Evolutionary conservation across 345 rosid genomes (phyloP), one percentile per base, ranked within the genome.

Genomic region (Aquilaria yunnanensis): DNA sequence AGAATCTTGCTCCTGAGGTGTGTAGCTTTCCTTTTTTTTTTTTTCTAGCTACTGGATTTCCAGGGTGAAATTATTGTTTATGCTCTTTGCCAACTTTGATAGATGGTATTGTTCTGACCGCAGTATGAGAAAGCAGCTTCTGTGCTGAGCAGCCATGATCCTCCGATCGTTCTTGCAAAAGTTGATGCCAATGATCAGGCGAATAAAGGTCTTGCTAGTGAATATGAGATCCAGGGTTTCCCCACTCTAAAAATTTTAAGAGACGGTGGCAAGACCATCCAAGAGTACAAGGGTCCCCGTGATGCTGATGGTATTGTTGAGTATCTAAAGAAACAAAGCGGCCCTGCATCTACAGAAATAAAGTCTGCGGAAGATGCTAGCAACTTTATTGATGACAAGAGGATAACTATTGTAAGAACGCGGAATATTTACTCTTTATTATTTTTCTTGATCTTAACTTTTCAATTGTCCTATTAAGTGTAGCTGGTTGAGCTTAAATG

Each of bases 111-210:
- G 48, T 69, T 6, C 64, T 55, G 29, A 23, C 13, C 64, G 69
- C 70, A 94, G 99, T 94, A 85, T 64, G 97, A 90, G 85, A 87
- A 91, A 77, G 99, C 97, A 67, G 99, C 99, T 9, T 77, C 96
- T 14, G 56, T 79, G 34, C 70, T 94, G 86, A 84, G 87, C 32
- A 83, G 78, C 65, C 84, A 78, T 41, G 80, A 74, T 50, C 93
- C 90, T 61, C 84, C 85, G 0, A 37, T 91, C 4, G 61, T 78
- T 73, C 84, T 94, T 0, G 99, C 99, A 4, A 94, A 94, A 75
- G 82, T 94, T 65, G 96, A 94, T 85, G 96, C 96, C 62, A 87
- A 76, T 69, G 80, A 91, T 0, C 96, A 87, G 57, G 61, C 51
- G 48, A 94, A 91, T 81, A 89, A 70, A 67, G 91, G 56, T 2